phyloP scores from a whole-genome alignment of 331 rosid genomes.

The Pyrus hybrid region DNA sequence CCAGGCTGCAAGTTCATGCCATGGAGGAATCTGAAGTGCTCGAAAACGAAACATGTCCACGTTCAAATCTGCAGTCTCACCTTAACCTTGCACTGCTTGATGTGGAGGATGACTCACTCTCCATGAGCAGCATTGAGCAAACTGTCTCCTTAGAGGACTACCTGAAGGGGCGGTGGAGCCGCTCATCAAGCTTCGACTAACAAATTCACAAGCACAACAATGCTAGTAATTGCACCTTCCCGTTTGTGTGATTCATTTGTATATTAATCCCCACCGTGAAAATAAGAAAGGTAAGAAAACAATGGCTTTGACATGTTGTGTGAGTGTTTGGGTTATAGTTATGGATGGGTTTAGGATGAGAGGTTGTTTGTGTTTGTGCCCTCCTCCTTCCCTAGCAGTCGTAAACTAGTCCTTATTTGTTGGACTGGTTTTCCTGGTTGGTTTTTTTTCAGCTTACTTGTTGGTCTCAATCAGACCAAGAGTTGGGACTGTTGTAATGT shows the following conservation, averaged over 20 bases:
- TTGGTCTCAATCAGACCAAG: slow-evolving; percentile 30
- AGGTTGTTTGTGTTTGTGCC: slow-evolving; percentile 80
- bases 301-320: not conserved
- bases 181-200: slow-evolving; percentile 91
- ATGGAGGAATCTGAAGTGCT: slow-evolving; percentile 31
- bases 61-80: slow-evolving; percentile 70
- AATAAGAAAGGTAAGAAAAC: not conserved
- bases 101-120: slow-evolving; percentile 86
- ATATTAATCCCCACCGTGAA: slow-evolving; percentile 14
- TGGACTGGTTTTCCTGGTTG: slow-evolving; percentile 15
- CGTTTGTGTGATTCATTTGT: slow-evolving; percentile 33
- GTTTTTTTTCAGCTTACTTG: not conserved
- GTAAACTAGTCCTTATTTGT: slow-evolving; percentile 14
- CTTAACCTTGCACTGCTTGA: slow-evolving; percentile 87
- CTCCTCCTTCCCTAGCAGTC: slow-evolving; percentile 74
- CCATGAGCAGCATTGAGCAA: slow-evolving; percentile 77
- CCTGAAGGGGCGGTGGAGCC: slow-evolving; percentile 87
- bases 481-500: slow-evolving; percentile 1
- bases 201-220: slow-evolving; percentile 9
- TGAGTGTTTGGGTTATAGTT: slow-evolving; percentile 1
- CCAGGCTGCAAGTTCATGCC: slow-evolving; percentile 55
- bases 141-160: slow-evolving; percentile 74
- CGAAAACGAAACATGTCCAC: slow-evolving; percentile 47
- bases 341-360: slow-evolving; percentile 71
- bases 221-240: not conserved